phyloP scores from a whole-genome alignment of 1,139 yeast genomes.

The Tardiomyces digboiensis region DNA sequence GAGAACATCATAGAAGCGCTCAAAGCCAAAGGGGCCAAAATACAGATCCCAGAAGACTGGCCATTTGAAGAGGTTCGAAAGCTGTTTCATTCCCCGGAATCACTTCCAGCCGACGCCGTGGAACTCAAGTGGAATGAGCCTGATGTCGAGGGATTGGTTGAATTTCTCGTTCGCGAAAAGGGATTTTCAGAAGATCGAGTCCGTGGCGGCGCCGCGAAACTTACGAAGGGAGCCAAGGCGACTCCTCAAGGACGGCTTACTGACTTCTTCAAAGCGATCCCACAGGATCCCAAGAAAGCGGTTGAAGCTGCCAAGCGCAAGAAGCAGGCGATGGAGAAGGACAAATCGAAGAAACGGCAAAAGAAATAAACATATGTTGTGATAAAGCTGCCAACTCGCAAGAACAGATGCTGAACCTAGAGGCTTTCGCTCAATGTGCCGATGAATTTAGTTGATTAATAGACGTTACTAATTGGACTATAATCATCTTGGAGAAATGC shows the following conservation, averaged over 20 bases:
- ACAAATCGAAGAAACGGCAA: constrained; percentile 10
- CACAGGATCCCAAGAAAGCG: constrained; percentile 28
- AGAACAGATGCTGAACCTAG: background rate
- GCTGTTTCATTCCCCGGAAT: constrained; percentile 75
- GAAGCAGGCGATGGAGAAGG: constrained; percentile 14
- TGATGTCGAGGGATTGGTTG: constrained; percentile 62
- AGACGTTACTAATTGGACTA: too few species aligned
- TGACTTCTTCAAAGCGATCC: constrained; percentile 75
- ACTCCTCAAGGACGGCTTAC: constrained; percentile 91
- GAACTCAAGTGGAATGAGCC: constrained; percentile 60
- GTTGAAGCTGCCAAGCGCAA: constrained; percentile 13
- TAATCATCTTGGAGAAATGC: too few species aligned
- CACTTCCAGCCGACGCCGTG: constrained; percentile 45
- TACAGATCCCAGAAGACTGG: constrained; percentile 90
- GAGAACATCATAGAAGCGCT: constrained; percentile 68
- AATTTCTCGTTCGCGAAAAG: constrained; percentile 63
- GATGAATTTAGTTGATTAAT: too few species aligned
- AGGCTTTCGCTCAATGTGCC: too few species aligned
- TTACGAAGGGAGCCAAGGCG: constrained; percentile 71
- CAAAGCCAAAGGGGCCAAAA: constrained; percentile 51
- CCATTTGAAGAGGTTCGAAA: constrained; percentile 85
- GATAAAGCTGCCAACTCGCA: background rate
- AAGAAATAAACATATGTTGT: background rate
- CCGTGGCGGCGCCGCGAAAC: constrained; percentile 74
- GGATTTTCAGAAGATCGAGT: constrained; percentile 94